Conservation (phyloP, 225 moss, liverwort and hornwort species). For the Pleurozium schreberi region DNA sequence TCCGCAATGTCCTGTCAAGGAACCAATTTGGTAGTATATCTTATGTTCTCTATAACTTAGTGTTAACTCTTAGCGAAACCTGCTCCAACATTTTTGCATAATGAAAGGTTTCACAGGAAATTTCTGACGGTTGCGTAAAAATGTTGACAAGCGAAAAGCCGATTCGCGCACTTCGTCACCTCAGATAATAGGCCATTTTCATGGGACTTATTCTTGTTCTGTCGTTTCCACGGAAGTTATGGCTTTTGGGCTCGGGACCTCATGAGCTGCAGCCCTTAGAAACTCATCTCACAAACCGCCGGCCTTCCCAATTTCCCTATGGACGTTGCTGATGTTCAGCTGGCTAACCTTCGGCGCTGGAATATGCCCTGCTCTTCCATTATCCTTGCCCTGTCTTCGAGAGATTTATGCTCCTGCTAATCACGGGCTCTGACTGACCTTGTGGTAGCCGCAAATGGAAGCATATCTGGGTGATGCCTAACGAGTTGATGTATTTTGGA, state of each 20-base stretch:
- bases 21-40: not conserved
- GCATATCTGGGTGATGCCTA: not conserved
- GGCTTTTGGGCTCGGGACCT: constrained; percentile 4
- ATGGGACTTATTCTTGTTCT: not conserved
- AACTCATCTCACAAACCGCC: constrained; percentile 4
- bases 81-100: not conserved
- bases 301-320: not conserved
- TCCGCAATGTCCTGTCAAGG: not conserved
- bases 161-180: not conserved
- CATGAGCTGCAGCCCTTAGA: constrained; percentile 13
- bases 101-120: not conserved
- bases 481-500: not conserved
- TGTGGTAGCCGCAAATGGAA: not conserved
- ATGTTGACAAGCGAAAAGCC: not conserved
- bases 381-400: not conserved
- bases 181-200: not conserved
- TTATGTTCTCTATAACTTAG: not conserved
- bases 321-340: not conserved
- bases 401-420: not conserved
- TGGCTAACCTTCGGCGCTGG: not conserved
- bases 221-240: constrained; percentile 7
- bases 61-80: not conserved
- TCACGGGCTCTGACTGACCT: not conserved
- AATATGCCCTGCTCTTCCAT: not conserved
- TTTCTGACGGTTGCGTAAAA: not conserved